A percentile compares a stretch with the other conserved stretches of the same genome.
Evolutionary conservation across 2,329 filamentous ascomycete species (phyloP).

Genomic region (Neopestalotiopsis clavispora): DNA sequence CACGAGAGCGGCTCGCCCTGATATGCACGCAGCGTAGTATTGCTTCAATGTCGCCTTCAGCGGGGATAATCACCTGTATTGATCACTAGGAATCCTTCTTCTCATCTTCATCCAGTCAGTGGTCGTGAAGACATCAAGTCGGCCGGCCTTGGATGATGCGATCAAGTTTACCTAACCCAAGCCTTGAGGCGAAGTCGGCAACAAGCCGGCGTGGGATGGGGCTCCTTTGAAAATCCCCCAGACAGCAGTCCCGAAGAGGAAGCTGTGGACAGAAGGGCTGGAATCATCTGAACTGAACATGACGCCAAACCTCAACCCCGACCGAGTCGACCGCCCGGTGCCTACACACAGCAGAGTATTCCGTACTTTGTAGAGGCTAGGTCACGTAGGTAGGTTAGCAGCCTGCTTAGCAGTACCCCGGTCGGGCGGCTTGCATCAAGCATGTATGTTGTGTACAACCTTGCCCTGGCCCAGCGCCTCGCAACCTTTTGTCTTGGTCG

Average conservation of each 20-base stretch:
- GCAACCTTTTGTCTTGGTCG: not conserved
- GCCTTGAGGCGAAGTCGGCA: not conserved
- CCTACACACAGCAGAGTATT: too few relatives aligned
- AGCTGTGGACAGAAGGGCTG: constrained; percentile 4
- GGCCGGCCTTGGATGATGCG: not conserved
- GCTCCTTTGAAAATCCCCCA: not conserved
- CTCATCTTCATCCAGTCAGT: not conserved
- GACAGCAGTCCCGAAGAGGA: constrained; percentile 1
- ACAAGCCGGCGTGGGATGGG: not conserved
- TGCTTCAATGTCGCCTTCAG: constrained; percentile 13
- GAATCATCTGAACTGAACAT: constrained; percentile 10
- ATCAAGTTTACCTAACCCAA: not conserved
- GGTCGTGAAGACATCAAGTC: not conserved
- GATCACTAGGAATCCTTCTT: not conserved
- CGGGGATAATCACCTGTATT: constrained; percentile 3
- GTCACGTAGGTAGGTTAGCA: too few relatives aligned
- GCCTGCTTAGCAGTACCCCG: not conserved
- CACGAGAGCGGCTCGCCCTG: not conserved
- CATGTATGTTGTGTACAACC: not conserved
- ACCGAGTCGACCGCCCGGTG: not conserved
- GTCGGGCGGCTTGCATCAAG: not conserved
- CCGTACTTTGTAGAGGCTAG: too few relatives aligned
- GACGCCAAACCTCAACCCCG: not conserved
- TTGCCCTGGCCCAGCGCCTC: constrained; percentile 3
- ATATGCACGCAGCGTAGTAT: constrained; percentile 13